phyloP scores from a whole-genome alignment of 495 filamentous ascomycete genomes.

The Hyphodiscus hymeniophilus region DNA sequence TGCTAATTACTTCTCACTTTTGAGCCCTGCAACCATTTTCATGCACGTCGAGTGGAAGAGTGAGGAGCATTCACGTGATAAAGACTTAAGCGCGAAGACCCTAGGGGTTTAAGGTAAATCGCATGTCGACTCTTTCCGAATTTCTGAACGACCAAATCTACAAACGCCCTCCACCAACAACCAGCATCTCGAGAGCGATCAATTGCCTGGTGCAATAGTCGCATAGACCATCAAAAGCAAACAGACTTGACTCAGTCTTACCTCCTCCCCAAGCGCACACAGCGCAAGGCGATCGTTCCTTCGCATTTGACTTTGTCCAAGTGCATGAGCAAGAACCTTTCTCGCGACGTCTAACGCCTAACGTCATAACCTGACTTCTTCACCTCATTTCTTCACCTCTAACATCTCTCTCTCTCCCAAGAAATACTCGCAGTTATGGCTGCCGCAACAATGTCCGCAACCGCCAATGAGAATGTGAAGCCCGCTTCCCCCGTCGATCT shows the following conservation, averaged over 20 bases:
- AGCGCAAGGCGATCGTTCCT: too few species aligned
- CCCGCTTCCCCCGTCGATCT: conserved; percentile 41
- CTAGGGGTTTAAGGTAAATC: neutral
- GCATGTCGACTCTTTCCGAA: neutral
- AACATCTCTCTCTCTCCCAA: neutral
- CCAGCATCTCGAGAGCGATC: conserved; percentile 4
- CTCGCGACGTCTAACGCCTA: neutral
- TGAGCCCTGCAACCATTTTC: too few species aligned
- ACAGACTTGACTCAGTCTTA: neutral
- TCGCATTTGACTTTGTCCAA: neutral
- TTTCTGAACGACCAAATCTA: conserved; percentile 1
- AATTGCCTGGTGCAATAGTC: conserved; percentile 23
- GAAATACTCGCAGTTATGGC: conserved; percentile 26
- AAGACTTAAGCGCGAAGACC: neutral
- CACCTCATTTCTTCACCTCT: neutral
- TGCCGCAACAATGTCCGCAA: conserved; percentile 20
- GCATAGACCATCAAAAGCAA: neutral
- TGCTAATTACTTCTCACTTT: too few species aligned
- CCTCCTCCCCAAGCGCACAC: neutral
- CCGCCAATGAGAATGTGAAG: conserved; percentile 14
- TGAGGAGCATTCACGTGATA: too few species aligned
- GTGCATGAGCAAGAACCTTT: neutral
- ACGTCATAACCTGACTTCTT: neutral
- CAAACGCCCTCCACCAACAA: neutral
- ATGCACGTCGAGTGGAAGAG: too few species aligned